Percentiles rank a stretch among this genome's conserved stretches.
phyloP scores from a whole-genome alignment of 2,329 filamentous ascomycete species.

The Hansfordia pulvinata region DNA sequence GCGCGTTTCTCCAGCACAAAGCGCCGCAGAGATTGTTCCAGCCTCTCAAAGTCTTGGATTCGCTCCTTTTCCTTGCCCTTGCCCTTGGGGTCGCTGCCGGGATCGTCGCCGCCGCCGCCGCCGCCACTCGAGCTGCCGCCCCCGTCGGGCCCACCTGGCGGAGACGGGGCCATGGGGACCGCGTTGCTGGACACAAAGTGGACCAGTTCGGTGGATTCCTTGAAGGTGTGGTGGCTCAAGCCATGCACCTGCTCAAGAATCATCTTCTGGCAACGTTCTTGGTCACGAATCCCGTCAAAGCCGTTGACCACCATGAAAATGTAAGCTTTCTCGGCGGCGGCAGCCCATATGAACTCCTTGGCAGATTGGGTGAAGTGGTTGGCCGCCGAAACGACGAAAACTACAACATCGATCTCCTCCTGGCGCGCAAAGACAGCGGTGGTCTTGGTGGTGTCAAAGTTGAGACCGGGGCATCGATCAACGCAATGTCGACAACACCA shows the following conservation, averaged over 20 bases:
- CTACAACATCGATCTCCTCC: conserved; percentile 96
- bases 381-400: conserved; percentile 93
- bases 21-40: conserved; percentile 77
- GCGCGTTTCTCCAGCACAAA: conserved; percentile 96
- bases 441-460: conserved; percentile 92
- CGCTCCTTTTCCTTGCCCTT: conserved; percentile 87
- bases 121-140: conserved; percentile 37
- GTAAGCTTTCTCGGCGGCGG: conserved; percentile 92
- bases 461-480: conserved; percentile 96
- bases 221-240: conserved; percentile 85
- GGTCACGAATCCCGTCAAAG: conserved; percentile 87
- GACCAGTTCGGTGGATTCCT: conserved; percentile 83
- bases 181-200: conserved; percentile 98
- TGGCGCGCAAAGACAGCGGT: conserved; percentile 94
- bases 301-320: conserved; percentile 99
- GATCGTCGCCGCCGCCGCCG: conserved; percentile 42
- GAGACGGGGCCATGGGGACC: conserved; percentile 57
- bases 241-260: conserved; percentile 80
- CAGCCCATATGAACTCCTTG: conserved; percentile 95
- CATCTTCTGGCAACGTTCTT: conserved; percentile 80
- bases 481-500: conserved; percentile 90
- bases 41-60: conserved; percentile 73
- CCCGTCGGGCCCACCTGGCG: conserved; percentile 39
- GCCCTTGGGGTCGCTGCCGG: conserved; percentile 46
- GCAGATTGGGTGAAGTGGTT: conserved; percentile 97